Conservation (phyloP, 768 basidiomycete species). For the Leucocoprinus sp. region DNA sequence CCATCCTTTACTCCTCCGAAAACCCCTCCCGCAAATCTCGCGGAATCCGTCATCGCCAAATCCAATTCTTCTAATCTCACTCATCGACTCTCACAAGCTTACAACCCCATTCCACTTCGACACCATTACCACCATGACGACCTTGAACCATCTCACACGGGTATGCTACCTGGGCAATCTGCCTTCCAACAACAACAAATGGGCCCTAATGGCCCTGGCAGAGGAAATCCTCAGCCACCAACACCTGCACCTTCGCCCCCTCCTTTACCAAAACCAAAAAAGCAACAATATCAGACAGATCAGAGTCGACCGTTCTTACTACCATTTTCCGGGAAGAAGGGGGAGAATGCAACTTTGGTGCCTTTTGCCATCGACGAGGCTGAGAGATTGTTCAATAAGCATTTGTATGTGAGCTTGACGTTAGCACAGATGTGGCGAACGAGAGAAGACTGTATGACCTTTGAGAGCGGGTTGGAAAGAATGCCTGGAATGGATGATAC, state of each 20-base stretch:
- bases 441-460: slow-evolving; percentile 89
- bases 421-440: slow-evolving; percentile 94
- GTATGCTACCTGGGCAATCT: slow-evolving; percentile 31
- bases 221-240: slow-evolving; percentile 54
- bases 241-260: slow-evolving; percentile 89
- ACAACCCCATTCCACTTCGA: slow-evolving; percentile 87
- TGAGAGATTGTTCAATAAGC: slow-evolving; percentile 78
- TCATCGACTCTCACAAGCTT: slow-evolving; percentile 78
- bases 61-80: slow-evolving; percentile 33
- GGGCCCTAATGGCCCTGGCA: slow-evolving; percentile 24
- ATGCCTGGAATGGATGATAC: slow-evolving; percentile 63
- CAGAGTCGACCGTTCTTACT: slow-evolving; percentile 90
- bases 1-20: slow-evolving; percentile 80
- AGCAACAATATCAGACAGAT: slow-evolving; percentile 98
- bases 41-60: slow-evolving; percentile 27
- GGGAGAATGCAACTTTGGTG: slow-evolving; percentile 61
- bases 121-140: slow-evolving; percentile 92
- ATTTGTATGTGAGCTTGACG: slow-evolving; percentile 85
- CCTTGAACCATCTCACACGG: slow-evolving; percentile 38
- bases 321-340: slow-evolving; percentile 74
- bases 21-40: slow-evolving; percentile 26
- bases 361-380: slow-evolving; percentile 97
- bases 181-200: slow-evolving; percentile 25
- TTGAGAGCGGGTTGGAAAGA: slow-evolving; percentile 84
- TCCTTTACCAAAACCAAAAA: slow-evolving; percentile 82